These are phyloP conservation scores for Quercus suber DNA, from an alignment of 306 rosid species.

Conservation along the genomic window DNA sequence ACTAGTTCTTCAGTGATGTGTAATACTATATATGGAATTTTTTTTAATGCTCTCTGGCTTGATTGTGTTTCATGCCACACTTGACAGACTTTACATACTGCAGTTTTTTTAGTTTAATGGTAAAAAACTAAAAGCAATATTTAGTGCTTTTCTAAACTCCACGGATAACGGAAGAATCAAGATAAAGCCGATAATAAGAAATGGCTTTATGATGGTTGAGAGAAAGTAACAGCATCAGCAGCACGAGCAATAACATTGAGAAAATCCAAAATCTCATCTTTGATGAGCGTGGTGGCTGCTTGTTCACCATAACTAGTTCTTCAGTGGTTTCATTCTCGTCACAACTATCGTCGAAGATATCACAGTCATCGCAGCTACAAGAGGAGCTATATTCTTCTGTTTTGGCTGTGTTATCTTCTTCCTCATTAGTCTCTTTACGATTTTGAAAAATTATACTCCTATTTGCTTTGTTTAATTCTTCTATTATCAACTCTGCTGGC, in stretches of 20 bases:
- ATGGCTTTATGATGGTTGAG: conserved; percentile 15
- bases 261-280: conserved; percentile 21
- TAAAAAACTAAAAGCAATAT: not conserved
- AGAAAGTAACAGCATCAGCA: conserved; percentile 23
- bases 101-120: too few relatives aligned
- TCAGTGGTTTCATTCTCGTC: not conserved
- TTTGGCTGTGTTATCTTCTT: not conserved
- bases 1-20: not conserved
- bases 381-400: not conserved
- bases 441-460: not conserved
- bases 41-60: not conserved
- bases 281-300: not conserved
- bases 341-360: not conserved
- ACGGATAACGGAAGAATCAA: conserved; percentile 8
- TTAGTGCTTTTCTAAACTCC: not conserved
- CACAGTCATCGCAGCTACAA: not conserved
- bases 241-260: conserved; percentile 20
- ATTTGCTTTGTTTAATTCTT: conserved; percentile 10
- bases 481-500: conserved; percentile 25
- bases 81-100: too few relatives aligned
- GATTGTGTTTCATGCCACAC: too few relatives aligned
- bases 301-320: not conserved
- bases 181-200: conserved; percentile 12
- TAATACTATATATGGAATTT: conserved; percentile 33
- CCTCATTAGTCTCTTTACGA: not conserved